Conservation (phyloP, 352 stramenopile species). For the Phytopythium ostracodes region DNA sequence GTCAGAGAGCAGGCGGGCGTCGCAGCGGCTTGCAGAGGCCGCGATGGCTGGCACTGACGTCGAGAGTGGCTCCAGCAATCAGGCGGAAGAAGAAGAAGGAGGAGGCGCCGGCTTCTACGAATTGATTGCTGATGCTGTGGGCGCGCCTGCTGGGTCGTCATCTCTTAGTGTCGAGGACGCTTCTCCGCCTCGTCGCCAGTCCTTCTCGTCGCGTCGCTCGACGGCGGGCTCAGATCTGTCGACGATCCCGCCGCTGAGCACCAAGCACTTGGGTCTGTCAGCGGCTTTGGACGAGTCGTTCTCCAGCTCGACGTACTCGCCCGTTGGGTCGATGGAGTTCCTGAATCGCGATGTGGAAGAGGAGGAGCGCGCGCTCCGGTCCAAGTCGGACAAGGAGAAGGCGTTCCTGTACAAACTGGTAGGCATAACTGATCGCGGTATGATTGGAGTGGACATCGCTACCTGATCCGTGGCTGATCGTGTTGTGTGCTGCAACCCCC, state of each 20-base stretch:
- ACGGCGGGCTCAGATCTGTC: conserved; percentile 11
- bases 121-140: neutral
- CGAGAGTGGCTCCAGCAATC: neutral
- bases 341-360: conserved; percentile 55
- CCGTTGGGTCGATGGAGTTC: conserved; percentile 47
- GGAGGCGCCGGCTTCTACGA: neutral
- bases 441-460: neutral
- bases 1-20: conserved; percentile 5
- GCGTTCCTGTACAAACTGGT: conserved; percentile 79
- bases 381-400: conserved; percentile 57
- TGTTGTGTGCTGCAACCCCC: neutral
- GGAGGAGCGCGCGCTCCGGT: conserved; percentile 46
- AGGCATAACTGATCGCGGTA: neutral
- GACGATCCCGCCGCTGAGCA: conserved; percentile 2
- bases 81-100: conserved; percentile 1
- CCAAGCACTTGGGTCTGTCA: neutral
- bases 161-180: conserved; percentile 1
- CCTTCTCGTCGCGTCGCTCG: conserved; percentile 10
- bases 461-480: neutral
- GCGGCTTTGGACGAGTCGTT: conserved; percentile 18
- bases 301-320: conserved; percentile 25
- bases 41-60: neutral
- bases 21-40: neutral
- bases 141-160: neutral
- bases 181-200: conserved; percentile 18